Conservation (phyloP, 2,329 filamentous ascomycete genomes). For the Fusarium sarcochroum region DNA sequence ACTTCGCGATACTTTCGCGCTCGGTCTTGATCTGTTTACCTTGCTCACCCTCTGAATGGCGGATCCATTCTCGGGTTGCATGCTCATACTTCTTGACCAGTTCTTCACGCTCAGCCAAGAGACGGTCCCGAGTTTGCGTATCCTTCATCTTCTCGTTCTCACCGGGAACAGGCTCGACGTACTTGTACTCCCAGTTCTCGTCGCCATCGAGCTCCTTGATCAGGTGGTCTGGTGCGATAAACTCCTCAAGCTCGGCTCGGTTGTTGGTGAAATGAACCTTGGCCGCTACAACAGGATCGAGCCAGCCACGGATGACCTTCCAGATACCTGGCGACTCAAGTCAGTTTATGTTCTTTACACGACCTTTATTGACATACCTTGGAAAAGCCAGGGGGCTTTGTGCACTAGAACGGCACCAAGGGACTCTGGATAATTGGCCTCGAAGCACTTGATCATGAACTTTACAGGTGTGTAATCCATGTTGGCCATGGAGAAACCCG, state of each 20-base stretch:
- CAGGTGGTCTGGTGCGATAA: constrained; percentile 79
- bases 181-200: constrained; percentile 87
- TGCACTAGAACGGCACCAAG: constrained; percentile 92
- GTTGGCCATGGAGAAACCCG: constrained; percentile 90
- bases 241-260: constrained; percentile 81
- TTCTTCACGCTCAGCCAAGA: constrained; percentile 73
- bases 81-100: constrained; percentile 82
- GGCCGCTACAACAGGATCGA: constrained; percentile 93
- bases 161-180: constrained; percentile 79
- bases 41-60: constrained; percentile 57
- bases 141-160: constrained; percentile 86
- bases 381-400: constrained; percentile 97
- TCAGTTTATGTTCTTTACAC: constrained; percentile 12
- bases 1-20: constrained; percentile 72
- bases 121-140: constrained; percentile 70
- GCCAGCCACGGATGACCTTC: constrained; percentile 95
- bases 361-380: constrained; percentile 70
- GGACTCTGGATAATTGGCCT: constrained; percentile 97
- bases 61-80: constrained; percentile 82
- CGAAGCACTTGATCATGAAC: constrained; percentile 99
- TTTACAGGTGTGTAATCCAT: constrained; percentile 99
- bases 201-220: constrained; percentile 88
- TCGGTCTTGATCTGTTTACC: constrained; percentile 66
- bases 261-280: constrained; percentile 96
- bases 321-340: constrained; percentile 77